These are phyloP conservation scores for Nannochloris sp. DNA, from an alignment of 139 green algal species.

Conservation along the genomic window DNA sequence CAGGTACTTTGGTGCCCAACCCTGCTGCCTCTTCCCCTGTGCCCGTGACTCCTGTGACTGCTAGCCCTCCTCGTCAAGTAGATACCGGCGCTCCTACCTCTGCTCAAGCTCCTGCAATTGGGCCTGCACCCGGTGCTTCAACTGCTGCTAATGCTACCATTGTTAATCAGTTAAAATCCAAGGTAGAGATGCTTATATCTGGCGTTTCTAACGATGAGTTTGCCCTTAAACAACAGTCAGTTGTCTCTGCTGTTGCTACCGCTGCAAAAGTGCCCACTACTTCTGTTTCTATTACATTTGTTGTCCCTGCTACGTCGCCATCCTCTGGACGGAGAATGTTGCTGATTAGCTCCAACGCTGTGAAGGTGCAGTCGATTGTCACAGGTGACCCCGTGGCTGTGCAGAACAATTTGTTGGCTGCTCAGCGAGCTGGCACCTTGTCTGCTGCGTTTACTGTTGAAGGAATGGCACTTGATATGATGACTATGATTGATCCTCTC, in stretches of 20 bases:
- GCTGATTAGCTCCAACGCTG: not conserved
- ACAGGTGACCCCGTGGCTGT: not conserved
- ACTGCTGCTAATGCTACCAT: not conserved
- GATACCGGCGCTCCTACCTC: not conserved
- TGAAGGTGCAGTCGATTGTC: not conserved
- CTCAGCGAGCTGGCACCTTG: not conserved
- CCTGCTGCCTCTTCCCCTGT: not conserved
- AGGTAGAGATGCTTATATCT: not conserved
- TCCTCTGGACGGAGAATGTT: not conserved
- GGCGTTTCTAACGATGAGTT: not conserved
- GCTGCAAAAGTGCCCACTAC: not conserved
- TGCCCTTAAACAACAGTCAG: not conserved
- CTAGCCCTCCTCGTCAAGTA: not conserved
- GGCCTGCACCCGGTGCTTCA: not conserved
- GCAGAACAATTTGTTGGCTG: conserved; percentile 1
- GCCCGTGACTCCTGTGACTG: too few species aligned
- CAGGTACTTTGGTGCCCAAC: not conserved
- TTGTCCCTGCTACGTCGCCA: not conserved
- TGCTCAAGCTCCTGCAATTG: not conserved
- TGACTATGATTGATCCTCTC: not conserved
- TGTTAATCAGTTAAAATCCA: not conserved
- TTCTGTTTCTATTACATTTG: not conserved
- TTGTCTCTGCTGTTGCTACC: not conserved
- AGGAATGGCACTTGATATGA: not conserved
- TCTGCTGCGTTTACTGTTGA: not conserved